Base-by-base conservation (phyloP, 106 monocot species). In the Apostasia ramifera region DNA sequence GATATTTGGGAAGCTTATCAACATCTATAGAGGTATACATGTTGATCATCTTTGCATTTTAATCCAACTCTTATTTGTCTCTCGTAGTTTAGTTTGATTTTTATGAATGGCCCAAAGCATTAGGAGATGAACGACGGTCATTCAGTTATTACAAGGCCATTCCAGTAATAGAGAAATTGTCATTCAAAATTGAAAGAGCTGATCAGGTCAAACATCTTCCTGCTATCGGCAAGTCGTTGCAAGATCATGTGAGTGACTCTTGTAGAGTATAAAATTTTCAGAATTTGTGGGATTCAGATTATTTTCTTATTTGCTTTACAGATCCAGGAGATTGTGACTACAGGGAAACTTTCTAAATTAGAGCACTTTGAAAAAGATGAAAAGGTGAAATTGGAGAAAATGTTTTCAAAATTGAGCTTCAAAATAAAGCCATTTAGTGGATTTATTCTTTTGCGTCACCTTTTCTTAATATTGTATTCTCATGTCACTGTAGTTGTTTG, bases 71-170 rank as follows among this genome's bases (percentile, higher is more conserved):
- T 47, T 43, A 3, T 49, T 57, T 65, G 2, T 69, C 39, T 72
- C 42, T 82, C 12, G 9, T 52, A 26, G 55, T 75, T 58, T 78
- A 47, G 26, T 41, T 53, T 37, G 45, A 37, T 69, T 54, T 40
- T 6, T 57, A 67, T 39, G 14, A 9, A 5, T 70, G 10, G 2
- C 41, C 39, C 63, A 60, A 79, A 95, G 95, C 95, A 42, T 70
- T 97, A 79, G 97, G 97, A 66, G 97, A 97, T 73, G 92, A 97
- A 38, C 76, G 97, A 10, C 82, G 97, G 73, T 92, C 92, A 47
- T 97, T 97, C 73, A 97, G 97, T 79, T 97, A 97, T 77, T 71
- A 89, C 81, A 97, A 97, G 74, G 97, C 97, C 73, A 97, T 92
- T 77, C 79, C 86, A 13, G 89, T 90, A 68, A 87, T 97, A 76